Evolutionary conservation across 176 grass and related monocot genomes (phyloP).

Genomic region (Secale cereale): DNA sequence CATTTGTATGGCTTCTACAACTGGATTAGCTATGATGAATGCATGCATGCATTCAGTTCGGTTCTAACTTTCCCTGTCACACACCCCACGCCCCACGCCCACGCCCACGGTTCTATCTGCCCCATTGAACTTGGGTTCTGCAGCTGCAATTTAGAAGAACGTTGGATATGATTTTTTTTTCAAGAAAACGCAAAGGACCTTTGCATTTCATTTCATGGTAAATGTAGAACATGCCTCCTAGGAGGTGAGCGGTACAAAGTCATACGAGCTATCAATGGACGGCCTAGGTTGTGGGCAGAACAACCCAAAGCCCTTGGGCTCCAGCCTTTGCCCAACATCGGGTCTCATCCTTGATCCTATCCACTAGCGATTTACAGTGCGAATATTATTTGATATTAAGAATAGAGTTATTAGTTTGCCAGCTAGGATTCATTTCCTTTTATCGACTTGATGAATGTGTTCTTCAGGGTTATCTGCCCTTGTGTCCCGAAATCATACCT

Average conservation of each 20-base stretch:
- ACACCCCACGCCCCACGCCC: background rate
- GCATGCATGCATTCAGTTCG: background rate
- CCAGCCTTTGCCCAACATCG: too few relatives aligned
- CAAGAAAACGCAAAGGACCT: too few relatives aligned
- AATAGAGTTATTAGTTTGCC: background rate
- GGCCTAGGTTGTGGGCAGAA: too few relatives aligned
- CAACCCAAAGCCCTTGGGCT: too few relatives aligned
- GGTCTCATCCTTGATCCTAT: too few relatives aligned
- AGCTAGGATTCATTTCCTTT: background rate
- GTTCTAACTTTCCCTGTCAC: background rate
- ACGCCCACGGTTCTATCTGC: background rate
- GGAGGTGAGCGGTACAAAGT: too few relatives aligned
- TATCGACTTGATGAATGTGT: background rate
- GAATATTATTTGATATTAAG: background rate
- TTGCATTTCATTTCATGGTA: too few relatives aligned
- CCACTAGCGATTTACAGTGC: too few relatives aligned
- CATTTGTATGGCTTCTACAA: background rate
- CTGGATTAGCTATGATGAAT: conserved; percentile 12
- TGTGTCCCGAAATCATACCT: background rate
- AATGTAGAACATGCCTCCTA: too few relatives aligned
- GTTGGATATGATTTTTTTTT: background rate
- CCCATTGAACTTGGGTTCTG: background rate
- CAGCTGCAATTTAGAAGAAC: background rate
- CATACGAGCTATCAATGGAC: too few relatives aligned
- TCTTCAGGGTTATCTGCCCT: background rate